These are phyloP conservation scores for Rhodomyrtus tomentosa DNA, from an alignment of 345 rosid genomes.

Conservation along the genomic window DNA sequence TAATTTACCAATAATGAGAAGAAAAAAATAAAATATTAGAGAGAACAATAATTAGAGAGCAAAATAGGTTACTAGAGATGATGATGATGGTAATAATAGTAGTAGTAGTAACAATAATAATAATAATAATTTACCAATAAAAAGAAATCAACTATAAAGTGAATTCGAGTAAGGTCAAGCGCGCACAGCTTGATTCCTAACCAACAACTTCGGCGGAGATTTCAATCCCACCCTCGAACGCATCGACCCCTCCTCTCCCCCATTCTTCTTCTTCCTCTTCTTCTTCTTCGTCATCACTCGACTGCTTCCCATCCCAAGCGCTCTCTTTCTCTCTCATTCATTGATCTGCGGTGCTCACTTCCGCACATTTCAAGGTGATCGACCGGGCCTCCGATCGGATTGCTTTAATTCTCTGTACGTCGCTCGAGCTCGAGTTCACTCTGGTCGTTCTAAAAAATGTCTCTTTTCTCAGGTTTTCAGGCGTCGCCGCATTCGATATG, in stretches of 20 bases:
- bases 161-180: neutral
- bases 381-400: neutral
- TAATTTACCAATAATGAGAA: neutral
- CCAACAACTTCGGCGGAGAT: slow-evolving; percentile 2
- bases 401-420: neutral
- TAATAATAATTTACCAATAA: neutral
- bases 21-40: too few relatives aligned
- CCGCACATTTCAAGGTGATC: neutral
- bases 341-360: neutral
- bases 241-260: neutral
- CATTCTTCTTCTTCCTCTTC: neutral
- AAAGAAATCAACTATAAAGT: neutral
- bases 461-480: neutral
- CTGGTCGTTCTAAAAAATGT: neutral
- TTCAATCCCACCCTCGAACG: slow-evolving; percentile 9
- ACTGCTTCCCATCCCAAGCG: neutral
- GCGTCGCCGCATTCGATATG: slow-evolving; percentile 21
- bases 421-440: neutral
- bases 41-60: neutral
- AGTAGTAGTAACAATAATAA: too few relatives aligned
- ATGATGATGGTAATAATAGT: too few relatives aligned
- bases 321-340: neutral
- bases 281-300: neutral
- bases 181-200: neutral
- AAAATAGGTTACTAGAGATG: too few relatives aligned